phyloP scores from a whole-genome alignment of 257 asterid species.

The Capsicum rhomboideum region DNA sequence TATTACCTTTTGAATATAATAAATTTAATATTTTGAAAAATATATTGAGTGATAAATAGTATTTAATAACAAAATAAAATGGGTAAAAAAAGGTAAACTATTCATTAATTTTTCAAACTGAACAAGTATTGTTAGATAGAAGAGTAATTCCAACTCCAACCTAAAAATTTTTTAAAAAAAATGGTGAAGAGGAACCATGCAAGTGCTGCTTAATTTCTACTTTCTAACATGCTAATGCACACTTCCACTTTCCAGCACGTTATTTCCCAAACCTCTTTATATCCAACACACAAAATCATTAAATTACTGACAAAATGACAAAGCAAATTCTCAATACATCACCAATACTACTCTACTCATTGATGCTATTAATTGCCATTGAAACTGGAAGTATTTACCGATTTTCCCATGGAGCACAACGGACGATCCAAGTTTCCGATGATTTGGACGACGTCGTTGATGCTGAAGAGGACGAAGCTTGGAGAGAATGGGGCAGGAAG shows the following conservation, averaged over 20 bases:
- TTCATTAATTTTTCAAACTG: no score
- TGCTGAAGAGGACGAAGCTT: conserved; percentile 82
- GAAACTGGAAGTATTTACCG: conserved; percentile 12
- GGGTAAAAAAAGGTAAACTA: no score
- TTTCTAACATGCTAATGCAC: neutral
- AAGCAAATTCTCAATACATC: neutral
- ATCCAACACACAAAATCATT: no score
- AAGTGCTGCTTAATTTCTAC: neutral
- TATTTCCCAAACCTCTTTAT: neutral
- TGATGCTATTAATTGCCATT: conserved; percentile 25
- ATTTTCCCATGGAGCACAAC: conserved; percentile 32
- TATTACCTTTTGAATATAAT: no score
- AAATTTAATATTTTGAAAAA: no score
- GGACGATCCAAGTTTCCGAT: conserved; percentile 68
- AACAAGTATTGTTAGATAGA: no score
- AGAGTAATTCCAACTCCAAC: no score
- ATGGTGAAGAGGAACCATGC: neutral
- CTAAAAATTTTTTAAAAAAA: no score
- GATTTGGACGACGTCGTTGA: conserved; percentile 88
- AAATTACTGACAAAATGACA: neutral
- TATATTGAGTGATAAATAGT: no score
- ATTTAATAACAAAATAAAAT: no score
- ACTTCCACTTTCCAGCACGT: neutral
- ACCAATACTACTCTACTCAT: neutral
- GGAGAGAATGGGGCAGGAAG: conserved; percentile 86